Evolutionary conservation across 768 basidiomycete species (phyloP), one percentile per base, ranked within the genome.

Genomic region (Boletales sp.): DNA sequence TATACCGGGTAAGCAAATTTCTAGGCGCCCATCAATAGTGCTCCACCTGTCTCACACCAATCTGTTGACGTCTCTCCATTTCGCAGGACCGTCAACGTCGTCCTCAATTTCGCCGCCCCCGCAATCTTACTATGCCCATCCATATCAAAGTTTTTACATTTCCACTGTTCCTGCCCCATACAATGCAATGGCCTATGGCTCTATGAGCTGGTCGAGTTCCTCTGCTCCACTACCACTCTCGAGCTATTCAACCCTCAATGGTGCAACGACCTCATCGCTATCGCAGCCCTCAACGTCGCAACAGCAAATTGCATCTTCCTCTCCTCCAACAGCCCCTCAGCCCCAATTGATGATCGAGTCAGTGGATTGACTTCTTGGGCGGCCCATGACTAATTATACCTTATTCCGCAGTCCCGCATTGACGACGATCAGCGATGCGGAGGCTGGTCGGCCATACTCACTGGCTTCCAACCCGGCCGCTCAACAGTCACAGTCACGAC

Each of bases 171-270:
- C 73, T 4, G 70, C 73, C 4, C 75, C 78, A 13, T 82, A 77
- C 63, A 78, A 78, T 52, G 73, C 77, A 7, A 74, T 81, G 59
- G 61, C 77, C 2, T 86, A 84, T 51, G 76, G 79, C n/a, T 58
- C 74, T 3, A 58, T 68, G 54, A 59, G 72, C 8, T 84, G 82
- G 81, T 56, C 75, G 1, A 58, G 65, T 17, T 60, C 72, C 8
- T 63, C 70, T 2, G 60, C 66, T 24, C 67, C 71, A 12, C 45
- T 88, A 2, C 87, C 87, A 0, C 64, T 90, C 27, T 88, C 87
- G 13, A 82, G 70, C 51, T 90, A 88, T 53, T 90, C 88, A n/a
- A 81, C 82, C 40, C 68, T 89, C 42, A 87, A 89, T 63, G 86
- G 85, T 14, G 85, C 87, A n/a, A 86, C 84, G 11, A 79, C 72